Base-by-base conservation (phyloP, 305 asterid genomes). In the Stenogyne calaminthoides region DNA sequence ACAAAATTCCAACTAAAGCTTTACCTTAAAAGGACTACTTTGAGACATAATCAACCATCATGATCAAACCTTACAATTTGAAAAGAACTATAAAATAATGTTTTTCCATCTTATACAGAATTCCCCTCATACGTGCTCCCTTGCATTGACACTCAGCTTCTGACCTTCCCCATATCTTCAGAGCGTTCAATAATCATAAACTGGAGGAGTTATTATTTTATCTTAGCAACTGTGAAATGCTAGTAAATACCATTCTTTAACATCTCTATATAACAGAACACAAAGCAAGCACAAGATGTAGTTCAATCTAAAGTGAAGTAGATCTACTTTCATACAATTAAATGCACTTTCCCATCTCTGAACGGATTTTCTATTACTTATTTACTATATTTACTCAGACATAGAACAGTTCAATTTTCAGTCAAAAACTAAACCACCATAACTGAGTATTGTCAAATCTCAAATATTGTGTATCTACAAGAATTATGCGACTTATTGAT, bases 181-280 rank as follows among this genome's bases (percentile, higher is more conserved):
- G 20, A 18, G 69, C 19, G 29, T 44, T 25, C 29, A 25, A 25
- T 1, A 25, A 25, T 4, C 25, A 75, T 27, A 25, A 65, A 25
- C 49, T 16, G 16, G 52, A 55, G 61, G 42, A 40, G 42, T 16
- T 25, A 15, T 18, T 12, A 15, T 7, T 42, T 76, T 8, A 62
- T 51, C 77, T 15, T 16, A 40, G 6, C 64, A 51, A 44, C 8
- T 40, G 20, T 66, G 32, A 12, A 16, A 57, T 74, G 62, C 72
- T 9, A 46, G 44, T 10, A 6, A 10, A 22, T 40, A 27, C 5
- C 34, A 66, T 37, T 5, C 51, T 15, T 16, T 52, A 27, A 69
- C 11, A 49, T 19, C 9, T 51, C 7, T 7, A 22, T 6, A 37
- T 11, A 36, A 15, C 27, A 44, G 12, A 60, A 36, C 64, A 42